A percentile compares a stretch with the other conserved stretches of the same genome.
Evolutionary conservation across 192 early-diverging fungal genomes (phyloP).

Genomic region (Physocladia obscura): DNA sequence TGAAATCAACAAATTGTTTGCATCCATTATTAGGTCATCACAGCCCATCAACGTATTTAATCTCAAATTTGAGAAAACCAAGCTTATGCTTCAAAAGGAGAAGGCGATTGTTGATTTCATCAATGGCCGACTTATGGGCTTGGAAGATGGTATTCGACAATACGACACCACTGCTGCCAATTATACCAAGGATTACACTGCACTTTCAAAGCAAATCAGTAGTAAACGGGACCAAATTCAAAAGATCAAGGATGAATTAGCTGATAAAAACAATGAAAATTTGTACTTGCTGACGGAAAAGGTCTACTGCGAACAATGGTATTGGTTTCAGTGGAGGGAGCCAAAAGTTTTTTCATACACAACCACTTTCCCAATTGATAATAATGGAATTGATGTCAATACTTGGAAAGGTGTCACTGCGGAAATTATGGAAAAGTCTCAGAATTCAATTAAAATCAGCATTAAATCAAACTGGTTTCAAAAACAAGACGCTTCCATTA

Average conservation of each 20-base stretch:
- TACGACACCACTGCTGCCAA: neutral
- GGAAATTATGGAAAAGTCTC: neutral
- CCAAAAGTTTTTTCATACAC: neutral
- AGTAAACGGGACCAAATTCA: neutral
- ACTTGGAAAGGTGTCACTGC: neutral
- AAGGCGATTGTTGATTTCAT: neutral
- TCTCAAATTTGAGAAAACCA: constrained; percentile 4
- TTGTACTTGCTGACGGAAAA: neutral
- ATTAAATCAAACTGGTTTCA: neutral
- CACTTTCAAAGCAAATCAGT: neutral
- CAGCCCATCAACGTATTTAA: neutral
- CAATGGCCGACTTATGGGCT: neutral
- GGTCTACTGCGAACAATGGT: neutral
- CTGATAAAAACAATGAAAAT: neutral
- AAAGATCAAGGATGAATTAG: neutral
- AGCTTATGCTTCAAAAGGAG: neutral
- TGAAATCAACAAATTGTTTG: constrained; percentile 9
- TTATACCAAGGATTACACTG: neutral
- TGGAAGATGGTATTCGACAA: neutral
- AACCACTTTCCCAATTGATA: neutral
- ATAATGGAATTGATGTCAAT: neutral
- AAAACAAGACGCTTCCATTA: constrained; percentile 9
- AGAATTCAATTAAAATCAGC: neutral
- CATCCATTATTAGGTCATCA: neutral
- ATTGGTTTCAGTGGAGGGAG: neutral